Evolutionary conservation across 106 monocot species (phyloP).

Genomic region (Platanthera zijinensis): DNA sequence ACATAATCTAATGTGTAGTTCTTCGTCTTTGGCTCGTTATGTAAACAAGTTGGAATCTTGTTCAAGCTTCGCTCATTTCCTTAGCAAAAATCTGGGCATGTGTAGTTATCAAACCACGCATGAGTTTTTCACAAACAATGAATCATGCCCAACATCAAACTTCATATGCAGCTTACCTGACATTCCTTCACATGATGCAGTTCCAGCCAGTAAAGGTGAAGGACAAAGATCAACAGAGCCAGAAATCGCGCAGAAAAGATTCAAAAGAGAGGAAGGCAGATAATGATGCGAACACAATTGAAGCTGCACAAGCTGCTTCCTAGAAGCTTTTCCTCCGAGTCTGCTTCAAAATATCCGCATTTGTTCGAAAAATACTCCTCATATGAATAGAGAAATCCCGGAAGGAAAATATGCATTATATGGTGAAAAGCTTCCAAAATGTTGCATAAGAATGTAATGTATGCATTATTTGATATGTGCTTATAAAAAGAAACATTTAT

Average conservation of each 20-base stretch:
- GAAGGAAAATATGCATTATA: background rate
- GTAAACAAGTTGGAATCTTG: no score
- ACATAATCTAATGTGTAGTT: no score
- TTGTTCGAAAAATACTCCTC: background rate
- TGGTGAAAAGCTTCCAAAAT: background rate
- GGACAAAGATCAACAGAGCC: constrained; percentile 38
- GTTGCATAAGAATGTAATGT: background rate
- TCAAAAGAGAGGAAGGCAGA: constrained; percentile 24
- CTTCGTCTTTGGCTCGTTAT: no score
- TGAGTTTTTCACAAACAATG: no score
- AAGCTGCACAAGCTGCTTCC: constrained; percentile 42
- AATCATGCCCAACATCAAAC: no score
- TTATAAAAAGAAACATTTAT: background rate
- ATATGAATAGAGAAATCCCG: background rate
- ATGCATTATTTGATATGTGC: background rate
- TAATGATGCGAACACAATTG: constrained; percentile 35
- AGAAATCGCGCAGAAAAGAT: constrained; percentile 30
- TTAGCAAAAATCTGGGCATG: no score
- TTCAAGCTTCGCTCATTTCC: no score
- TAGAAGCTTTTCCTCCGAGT: background rate
- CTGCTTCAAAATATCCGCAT: background rate
- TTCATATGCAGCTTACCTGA: background rate
- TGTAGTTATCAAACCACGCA: background rate
- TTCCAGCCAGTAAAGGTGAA: constrained; percentile 84
- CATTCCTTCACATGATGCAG: constrained; percentile 25